phyloP scores from a whole-genome alignment of 129 eudicot genomes.

The Centrapalus pauciflorus region DNA sequence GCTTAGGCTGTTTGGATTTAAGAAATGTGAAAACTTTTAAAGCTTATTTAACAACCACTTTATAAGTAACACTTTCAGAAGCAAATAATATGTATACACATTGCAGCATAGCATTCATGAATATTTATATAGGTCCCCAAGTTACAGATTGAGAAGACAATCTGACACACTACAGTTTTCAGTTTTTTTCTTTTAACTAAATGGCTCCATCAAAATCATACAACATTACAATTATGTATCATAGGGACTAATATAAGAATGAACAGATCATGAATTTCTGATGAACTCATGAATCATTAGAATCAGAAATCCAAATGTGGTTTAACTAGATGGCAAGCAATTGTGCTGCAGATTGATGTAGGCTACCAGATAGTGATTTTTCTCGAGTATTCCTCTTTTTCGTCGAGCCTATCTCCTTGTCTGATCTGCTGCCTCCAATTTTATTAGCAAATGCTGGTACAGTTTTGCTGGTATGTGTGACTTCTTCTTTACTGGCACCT shows the following conservation, averaged over 20 bases:
- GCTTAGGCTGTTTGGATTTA: not conserved
- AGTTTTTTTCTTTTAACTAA: too few relatives aligned
- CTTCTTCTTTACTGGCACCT: constrained; percentile 37
- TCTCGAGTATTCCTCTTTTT: constrained; percentile 34
- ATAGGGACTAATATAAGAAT: constrained; percentile 17
- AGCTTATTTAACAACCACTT: not conserved
- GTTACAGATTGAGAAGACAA: not conserved
- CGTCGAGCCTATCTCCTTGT: constrained; percentile 25
- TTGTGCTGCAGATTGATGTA: constrained; percentile 33
- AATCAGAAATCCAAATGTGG: not conserved
- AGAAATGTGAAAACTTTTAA: too few relatives aligned
- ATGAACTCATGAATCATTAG: constrained; percentile 8
- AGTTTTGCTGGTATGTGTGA: not conserved
- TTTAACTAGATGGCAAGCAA: constrained; percentile 32
- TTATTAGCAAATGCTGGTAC: constrained; percentile 28
- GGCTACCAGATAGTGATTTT: constrained; percentile 32
- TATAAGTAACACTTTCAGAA: constrained; percentile 3
- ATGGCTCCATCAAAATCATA: constrained; percentile 24
- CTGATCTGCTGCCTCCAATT: constrained; percentile 15
- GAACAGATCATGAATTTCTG: constrained; percentile 16
- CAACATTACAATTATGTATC: constrained; percentile 16
- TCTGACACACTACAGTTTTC: not conserved
- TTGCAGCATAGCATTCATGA: not conserved
- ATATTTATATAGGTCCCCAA: not conserved
- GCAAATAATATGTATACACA: not conserved